Conservation (phyloP, 306 rosid genomes). For the Castanea crenata region DNA sequence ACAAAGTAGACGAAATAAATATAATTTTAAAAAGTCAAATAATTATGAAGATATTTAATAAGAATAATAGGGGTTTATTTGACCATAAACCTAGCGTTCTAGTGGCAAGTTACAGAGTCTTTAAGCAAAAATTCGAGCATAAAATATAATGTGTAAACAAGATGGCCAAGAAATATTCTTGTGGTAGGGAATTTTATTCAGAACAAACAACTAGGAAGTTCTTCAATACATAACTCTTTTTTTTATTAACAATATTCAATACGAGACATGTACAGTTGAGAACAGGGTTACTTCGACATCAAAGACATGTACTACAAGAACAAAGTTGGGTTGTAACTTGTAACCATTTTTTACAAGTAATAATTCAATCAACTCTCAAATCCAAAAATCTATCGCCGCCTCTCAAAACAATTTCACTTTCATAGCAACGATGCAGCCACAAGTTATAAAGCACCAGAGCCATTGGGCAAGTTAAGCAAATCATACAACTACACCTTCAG, state of each 20-base stretch:
- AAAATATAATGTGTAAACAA: background rate
- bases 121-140: background rate
- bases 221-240: slow-evolving; percentile 10
- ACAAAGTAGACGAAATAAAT: background rate
- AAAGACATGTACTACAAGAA: background rate
- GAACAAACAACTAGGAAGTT: background rate
- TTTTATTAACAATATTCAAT: too few relatives aligned
- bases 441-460: background rate
- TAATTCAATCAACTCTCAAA: background rate
- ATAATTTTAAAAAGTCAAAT: background rate
- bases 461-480: background rate
- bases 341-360: too few relatives aligned
- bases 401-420: background rate
- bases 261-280: background rate
- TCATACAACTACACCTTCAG: background rate
- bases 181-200: background rate
- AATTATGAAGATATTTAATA: background rate
- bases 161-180: background rate
- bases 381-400: background rate
- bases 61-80: background rate
- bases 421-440: background rate
- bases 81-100: background rate
- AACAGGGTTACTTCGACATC: slow-evolving; percentile 6
- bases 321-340: background rate
- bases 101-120: background rate